phyloP scores from a whole-genome alignment of 805 yeast species.

The Ogataea pignaliae region DNA sequence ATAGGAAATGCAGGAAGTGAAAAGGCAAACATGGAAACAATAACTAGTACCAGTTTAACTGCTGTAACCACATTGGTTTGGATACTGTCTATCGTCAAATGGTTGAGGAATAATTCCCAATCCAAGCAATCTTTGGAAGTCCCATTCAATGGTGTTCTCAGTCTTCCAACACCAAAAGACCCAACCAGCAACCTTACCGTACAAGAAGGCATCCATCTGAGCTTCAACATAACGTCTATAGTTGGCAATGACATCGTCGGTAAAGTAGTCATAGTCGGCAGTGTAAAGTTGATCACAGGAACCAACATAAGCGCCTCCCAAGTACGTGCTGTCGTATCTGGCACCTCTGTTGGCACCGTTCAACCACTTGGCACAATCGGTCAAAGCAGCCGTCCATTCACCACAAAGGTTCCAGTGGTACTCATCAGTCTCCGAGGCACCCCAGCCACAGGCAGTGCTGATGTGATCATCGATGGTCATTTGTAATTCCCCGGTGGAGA shows the following conservation, averaged over 20 bases:
- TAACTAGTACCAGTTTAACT: not conserved
- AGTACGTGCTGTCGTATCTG: constrained; percentile 64
- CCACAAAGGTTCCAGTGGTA: constrained; percentile 76
- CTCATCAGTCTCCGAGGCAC: constrained; percentile 40
- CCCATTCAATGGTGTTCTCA: constrained; percentile 83
- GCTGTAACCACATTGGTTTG: constrained; percentile 29
- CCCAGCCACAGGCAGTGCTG: constrained; percentile 45
- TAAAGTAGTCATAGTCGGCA: constrained; percentile 45
- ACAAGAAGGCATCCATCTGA: constrained; percentile 71
- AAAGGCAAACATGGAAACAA: not conserved
- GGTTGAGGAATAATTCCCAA: constrained; percentile 80
- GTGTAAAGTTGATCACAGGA: constrained; percentile 55
- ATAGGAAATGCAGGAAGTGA: no score
- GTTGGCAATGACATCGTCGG: constrained; percentile 47
- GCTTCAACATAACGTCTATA: constrained; percentile 80
- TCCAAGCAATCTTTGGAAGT: constrained; percentile 53
- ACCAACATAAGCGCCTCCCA: constrained; percentile 42
- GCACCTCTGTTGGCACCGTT: constrained; percentile 86
- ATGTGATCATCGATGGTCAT: constrained; percentile 61
- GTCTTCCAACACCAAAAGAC: constrained; percentile 93
- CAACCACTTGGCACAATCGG: constrained; percentile 86
- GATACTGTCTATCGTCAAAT: constrained; percentile 31
- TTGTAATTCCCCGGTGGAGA: constrained; percentile 56
- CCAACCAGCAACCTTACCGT: constrained; percentile 71
- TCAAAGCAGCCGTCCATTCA: constrained; percentile 89